Conservation (phyloP, 2,329 filamentous ascomycete genomes). For the Orbilia javanica region DNA sequence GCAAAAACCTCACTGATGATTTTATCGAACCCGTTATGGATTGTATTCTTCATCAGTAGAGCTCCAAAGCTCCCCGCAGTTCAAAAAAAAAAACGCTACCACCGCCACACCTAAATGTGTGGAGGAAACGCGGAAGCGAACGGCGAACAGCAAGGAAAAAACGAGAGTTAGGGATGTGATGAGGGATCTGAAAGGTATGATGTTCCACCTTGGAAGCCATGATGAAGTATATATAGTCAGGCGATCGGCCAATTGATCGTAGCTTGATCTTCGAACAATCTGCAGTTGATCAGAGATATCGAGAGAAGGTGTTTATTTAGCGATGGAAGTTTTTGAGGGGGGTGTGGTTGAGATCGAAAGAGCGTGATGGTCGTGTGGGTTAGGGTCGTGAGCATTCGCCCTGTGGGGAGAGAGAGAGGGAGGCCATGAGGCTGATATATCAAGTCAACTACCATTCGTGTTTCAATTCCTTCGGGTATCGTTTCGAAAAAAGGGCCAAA, state of each 20-base stretch:
- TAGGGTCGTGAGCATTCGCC: not conserved
- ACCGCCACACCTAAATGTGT: too few species aligned
- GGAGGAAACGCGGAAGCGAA: too few species aligned
- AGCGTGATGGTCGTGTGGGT: slow-evolving; percentile 11
- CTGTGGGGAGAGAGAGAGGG: too few species aligned
- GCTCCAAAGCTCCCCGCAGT: not conserved
- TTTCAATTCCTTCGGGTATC: slow-evolving; percentile 29
- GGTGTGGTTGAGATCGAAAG: slow-evolving; percentile 5
- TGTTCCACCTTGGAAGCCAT: not conserved
- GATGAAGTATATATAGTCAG: slow-evolving; percentile 11
- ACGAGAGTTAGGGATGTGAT: not conserved
- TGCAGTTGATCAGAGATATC: slow-evolving; percentile 27
- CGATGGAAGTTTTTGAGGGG: not conserved
- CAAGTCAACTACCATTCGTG: slow-evolving; percentile 25
- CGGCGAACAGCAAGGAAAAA: not conserved
- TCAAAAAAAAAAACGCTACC: too few species aligned
- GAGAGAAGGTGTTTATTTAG: not conserved
- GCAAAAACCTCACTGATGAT: not conserved
- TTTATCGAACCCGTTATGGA: slow-evolving; percentile 3
- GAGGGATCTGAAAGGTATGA: not conserved
- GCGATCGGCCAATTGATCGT: not conserved
- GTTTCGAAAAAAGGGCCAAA: not conserved
- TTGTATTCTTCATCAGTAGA: slow-evolving; percentile 33
- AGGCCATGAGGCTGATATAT: not conserved
- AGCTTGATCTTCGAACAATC: slow-evolving; percentile 6